Evolutionary conservation across 345 rosid genomes (phyloP).

Genomic region (Erodium maritimum): DNA sequence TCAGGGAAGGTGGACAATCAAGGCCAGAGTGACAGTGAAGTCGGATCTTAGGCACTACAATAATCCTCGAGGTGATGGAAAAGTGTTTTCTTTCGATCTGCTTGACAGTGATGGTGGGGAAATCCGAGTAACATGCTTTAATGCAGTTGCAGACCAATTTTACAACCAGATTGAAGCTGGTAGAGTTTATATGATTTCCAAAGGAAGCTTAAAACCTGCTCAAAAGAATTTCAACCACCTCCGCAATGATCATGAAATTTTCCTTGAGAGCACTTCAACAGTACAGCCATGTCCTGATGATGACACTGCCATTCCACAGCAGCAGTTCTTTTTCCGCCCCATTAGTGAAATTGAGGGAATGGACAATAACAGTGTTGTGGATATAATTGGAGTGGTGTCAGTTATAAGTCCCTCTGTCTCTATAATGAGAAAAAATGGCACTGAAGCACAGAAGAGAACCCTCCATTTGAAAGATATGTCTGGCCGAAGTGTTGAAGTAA

Average conservation of each 20-base stretch:
- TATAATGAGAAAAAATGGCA: conserved; percentile 61
- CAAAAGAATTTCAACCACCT: conserved; percentile 96
- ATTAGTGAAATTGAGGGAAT: conserved; percentile 61
- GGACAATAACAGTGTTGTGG: conserved; percentile 50
- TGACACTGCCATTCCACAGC: conserved; percentile 55
- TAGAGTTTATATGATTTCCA: conserved; percentile 65
- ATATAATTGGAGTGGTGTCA: conserved; percentile 63
- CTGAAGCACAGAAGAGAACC: conserved; percentile 67
- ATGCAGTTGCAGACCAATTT: conserved; percentile 73
- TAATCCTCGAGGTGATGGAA: conserved; percentile 76
- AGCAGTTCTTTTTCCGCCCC: conserved; percentile 58
- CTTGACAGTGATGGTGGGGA: conserved; percentile 90
- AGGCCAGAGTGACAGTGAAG: conserved; percentile 82
- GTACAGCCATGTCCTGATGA: conserved; percentile 66
- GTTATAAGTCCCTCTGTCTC: conserved; percentile 44
- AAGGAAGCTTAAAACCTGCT: conserved; percentile 54
- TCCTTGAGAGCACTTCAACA: conserved; percentile 43
- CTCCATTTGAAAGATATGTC: conserved; percentile 81
- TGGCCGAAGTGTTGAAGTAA: conserved; percentile 69
- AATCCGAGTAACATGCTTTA: conserved; percentile 86
- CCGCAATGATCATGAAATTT: conserved; percentile 60
- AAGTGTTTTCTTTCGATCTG: conserved; percentile 81
- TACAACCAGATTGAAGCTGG: conserved; percentile 68
- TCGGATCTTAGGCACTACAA: conserved; percentile 61
- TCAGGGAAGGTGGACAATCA: conserved; percentile 79